Evolutionary conservation across 306 rosid genomes (phyloP).

Genomic region (Albizia julibrissin): DNA sequence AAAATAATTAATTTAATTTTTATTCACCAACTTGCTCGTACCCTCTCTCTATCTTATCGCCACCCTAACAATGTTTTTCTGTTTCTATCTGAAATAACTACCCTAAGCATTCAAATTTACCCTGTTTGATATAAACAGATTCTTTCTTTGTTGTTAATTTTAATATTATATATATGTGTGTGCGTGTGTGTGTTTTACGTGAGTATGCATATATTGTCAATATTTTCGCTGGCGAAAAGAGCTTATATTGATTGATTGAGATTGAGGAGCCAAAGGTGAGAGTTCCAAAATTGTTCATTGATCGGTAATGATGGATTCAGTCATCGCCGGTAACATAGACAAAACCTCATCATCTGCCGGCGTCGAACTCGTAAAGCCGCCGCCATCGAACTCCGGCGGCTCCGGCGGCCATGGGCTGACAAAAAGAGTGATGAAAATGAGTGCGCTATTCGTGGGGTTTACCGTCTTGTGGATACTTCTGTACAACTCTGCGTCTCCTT

Average conservation of each 20-base stretch:
- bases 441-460: conserved; percentile 37
- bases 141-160: background rate
- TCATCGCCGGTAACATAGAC: background rate
- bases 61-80: background rate
- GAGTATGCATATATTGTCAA: background rate
- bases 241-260: background rate
- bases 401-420: conserved; percentile 10
- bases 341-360: background rate
- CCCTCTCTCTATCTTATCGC: background rate
- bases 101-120: background rate
- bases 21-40: background rate
- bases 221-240: background rate
- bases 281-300: background rate
- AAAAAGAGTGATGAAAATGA: conserved; percentile 19
- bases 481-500: conserved; percentile 37
- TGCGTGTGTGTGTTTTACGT: background rate
- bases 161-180: background rate
- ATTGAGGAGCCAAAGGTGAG: background rate
- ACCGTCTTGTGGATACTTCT: conserved; percentile 37
- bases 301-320: conserved; percentile 37
- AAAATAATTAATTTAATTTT: background rate
- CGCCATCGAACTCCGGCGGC: conserved; percentile 25
- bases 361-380: conserved; percentile 7
- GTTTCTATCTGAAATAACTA: background rate
- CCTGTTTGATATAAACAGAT: background rate